phyloP scores from a whole-genome alignment of 2,329 filamentous ascomycete genomes.

The Aspergillus sp. region DNA sequence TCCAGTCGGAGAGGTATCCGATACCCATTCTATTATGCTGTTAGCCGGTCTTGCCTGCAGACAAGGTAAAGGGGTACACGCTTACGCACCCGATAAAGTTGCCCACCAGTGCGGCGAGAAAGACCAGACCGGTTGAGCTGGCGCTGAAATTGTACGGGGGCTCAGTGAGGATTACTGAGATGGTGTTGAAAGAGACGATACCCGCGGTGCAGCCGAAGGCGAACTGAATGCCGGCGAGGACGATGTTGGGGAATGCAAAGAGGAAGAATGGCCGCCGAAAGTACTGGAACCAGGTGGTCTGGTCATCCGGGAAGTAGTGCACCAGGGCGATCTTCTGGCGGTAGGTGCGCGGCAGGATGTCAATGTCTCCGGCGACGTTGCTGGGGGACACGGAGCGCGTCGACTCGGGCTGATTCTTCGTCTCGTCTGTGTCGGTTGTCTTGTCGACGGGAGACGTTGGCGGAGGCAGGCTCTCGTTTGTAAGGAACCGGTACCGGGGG shows the following conservation, averaged over 20 bases:
- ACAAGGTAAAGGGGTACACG: background rate
- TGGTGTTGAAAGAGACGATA: conserved; percentile 41
- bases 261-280: conserved; percentile 40
- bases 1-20: conserved; percentile 29
- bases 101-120: conserved; percentile 32
- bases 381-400: conserved; percentile 17
- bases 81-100: conserved; percentile 28
- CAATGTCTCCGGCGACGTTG: conserved; percentile 11
- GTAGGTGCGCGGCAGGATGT: conserved; percentile 21
- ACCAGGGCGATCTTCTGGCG: conserved; percentile 22
- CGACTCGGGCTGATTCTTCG: conserved; percentile 5
- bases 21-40: conserved; percentile 40
- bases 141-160: conserved; percentile 35
- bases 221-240: conserved; percentile 40
- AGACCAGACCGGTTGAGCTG: conserved; percentile 30
- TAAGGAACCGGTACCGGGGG: conserved; percentile 29
- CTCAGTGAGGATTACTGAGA: conserved; percentile 36
- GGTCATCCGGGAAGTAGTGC: conserved; percentile 29
- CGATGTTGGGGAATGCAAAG: conserved; percentile 39
- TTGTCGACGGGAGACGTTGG: too few species aligned
- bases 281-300: conserved; percentile 39
- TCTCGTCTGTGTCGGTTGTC: background rate
- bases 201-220: conserved; percentile 41
- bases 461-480: background rate
- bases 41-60: background rate